These are phyloP conservation scores for Pascua guehoae DNA, from an alignment of 1,284 basidiomycete genomes.

Conservation along the genomic window DNA sequence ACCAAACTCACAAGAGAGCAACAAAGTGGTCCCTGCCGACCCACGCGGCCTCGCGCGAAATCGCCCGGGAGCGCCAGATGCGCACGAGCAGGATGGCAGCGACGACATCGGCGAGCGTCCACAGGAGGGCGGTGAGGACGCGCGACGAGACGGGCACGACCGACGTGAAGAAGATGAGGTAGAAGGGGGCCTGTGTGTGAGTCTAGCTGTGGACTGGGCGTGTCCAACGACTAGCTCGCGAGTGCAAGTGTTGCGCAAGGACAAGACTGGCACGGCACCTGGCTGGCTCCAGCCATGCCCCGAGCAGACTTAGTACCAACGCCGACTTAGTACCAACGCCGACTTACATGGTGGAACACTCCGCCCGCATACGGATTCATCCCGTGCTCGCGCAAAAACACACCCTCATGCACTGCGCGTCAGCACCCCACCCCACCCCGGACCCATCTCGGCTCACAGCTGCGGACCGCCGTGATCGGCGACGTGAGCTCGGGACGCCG, in stretches of 20 bases:
- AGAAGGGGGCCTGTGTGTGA: slow-evolving; percentile 66
- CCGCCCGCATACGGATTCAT: slow-evolving; percentile 82
- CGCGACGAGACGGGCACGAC: slow-evolving; percentile 58
- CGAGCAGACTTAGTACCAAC: too few species aligned
- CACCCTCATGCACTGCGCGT: slow-evolving; percentile 75
- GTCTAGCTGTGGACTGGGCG: neutral
- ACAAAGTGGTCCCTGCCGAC: slow-evolving; percentile 38
- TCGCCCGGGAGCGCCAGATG: slow-evolving; percentile 11
- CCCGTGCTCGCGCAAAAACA: slow-evolving; percentile 68
- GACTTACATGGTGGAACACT: slow-evolving; percentile 72
- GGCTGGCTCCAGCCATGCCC: too few species aligned
- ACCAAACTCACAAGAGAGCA: slow-evolving; percentile 59
- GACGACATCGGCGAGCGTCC: slow-evolving; percentile 65
- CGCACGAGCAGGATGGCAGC: slow-evolving; percentile 60
- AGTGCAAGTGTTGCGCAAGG: too few species aligned
- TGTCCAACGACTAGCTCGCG: neutral
- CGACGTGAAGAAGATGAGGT: slow-evolving; percentile 67
- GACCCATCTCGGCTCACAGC: slow-evolving; percentile 26
- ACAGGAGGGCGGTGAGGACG: slow-evolving; percentile 58
- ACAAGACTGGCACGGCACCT: too few species aligned
- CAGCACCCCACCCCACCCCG: neutral
- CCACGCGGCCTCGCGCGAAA: neutral
- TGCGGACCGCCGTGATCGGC: slow-evolving; percentile 68
- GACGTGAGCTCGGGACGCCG: slow-evolving; percentile 69
- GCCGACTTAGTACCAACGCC: too few species aligned